Evolutionary conservation across 129 eudicot species (phyloP).

Genomic region (Lactuca sativa): DNA sequence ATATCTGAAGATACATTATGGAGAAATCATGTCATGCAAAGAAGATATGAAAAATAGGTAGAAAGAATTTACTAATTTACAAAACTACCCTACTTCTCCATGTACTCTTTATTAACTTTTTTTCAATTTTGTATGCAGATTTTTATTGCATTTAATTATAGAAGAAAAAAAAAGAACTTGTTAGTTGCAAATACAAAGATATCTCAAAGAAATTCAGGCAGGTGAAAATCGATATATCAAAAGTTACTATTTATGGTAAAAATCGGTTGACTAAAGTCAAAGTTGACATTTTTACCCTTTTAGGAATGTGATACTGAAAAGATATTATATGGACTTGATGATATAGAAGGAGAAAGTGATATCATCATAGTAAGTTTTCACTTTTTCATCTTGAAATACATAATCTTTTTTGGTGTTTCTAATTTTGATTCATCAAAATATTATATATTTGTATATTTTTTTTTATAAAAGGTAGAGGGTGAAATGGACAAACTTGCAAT

Average conservation of each 20-base stretch:
- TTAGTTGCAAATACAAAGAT: slow-evolving; percentile 66
- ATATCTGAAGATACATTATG: too few relatives aligned
- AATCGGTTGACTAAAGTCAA: too few relatives aligned
- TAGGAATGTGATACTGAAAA: slow-evolving; percentile 78
- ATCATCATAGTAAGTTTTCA: slow-evolving; percentile 89
- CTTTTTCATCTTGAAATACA: slow-evolving; percentile 17
- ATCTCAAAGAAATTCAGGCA: slow-evolving; percentile 61
- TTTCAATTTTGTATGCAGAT: slow-evolving; percentile 47
- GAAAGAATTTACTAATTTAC: too few relatives aligned
- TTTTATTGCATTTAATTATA: slow-evolving; percentile 62
- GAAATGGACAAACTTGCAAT: slow-evolving; percentile 96
- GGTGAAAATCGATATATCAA: slow-evolving; percentile 31
- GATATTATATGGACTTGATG: slow-evolving; percentile 87
- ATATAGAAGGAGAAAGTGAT: slow-evolving; percentile 72
- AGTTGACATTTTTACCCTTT: too few relatives aligned
- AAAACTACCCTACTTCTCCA: too few relatives aligned
- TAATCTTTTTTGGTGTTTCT: too few relatives aligned
- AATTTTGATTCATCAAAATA: too few relatives aligned
- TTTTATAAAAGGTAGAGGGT: slow-evolving; percentile 73
- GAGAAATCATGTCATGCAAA: too few relatives aligned
- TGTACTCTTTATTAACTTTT: too few relatives aligned
- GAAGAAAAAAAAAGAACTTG: slow-evolving; percentile 44
- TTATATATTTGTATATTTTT: not conserved
- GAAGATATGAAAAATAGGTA: too few relatives aligned
- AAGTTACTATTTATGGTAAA: too few relatives aligned